Evolutionary conservation across 176 grass and related monocot species (phyloP).

Genomic region (Lolium rigidum): DNA sequence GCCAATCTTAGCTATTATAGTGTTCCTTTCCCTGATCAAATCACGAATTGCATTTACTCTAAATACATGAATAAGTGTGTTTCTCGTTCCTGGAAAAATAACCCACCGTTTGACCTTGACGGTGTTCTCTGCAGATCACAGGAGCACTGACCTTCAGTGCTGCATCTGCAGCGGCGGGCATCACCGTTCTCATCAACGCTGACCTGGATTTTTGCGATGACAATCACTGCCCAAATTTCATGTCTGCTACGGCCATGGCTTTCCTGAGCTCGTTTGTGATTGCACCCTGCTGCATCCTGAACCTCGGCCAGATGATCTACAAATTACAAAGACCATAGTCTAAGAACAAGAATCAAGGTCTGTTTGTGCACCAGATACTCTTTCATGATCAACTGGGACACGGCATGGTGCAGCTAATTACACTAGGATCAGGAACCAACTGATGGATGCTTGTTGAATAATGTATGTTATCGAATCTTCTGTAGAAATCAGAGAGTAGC

Average conservation of each 20-base stretch:
- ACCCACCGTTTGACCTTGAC: too few species aligned
- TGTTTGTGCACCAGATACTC: slow-evolving; percentile 7
- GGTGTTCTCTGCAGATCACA: too few species aligned
- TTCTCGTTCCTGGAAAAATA: too few species aligned
- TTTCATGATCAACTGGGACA: slow-evolving; percentile 13
- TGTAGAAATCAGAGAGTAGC: too few species aligned
- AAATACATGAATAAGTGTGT: too few species aligned
- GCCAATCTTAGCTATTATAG: too few species aligned
- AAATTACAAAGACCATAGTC: slow-evolving; percentile 34
- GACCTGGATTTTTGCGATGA: too few species aligned
- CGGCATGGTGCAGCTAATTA: slow-evolving; percentile 26
- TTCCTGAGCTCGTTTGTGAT: slow-evolving; percentile 90
- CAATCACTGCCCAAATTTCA: slow-evolving; percentile 44
- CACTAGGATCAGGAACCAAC: slow-evolving; percentile 31
- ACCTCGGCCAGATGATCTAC: slow-evolving; percentile 78
- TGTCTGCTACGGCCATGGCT: slow-evolving; percentile 77
- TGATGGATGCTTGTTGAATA: background rate
- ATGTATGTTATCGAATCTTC: background rate
- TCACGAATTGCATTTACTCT: too few species aligned
- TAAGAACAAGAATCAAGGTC: background rate
- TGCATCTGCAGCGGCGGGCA: too few species aligned
- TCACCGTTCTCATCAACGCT: slow-evolving; percentile 54
- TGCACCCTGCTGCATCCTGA: slow-evolving; percentile 77
- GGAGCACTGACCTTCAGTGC: too few species aligned
- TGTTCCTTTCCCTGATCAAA: too few species aligned